These are phyloP conservation scores for Pisolithus orientalis DNA, from an alignment of 768 basidiomycete species.

Conservation along the genomic window DNA sequence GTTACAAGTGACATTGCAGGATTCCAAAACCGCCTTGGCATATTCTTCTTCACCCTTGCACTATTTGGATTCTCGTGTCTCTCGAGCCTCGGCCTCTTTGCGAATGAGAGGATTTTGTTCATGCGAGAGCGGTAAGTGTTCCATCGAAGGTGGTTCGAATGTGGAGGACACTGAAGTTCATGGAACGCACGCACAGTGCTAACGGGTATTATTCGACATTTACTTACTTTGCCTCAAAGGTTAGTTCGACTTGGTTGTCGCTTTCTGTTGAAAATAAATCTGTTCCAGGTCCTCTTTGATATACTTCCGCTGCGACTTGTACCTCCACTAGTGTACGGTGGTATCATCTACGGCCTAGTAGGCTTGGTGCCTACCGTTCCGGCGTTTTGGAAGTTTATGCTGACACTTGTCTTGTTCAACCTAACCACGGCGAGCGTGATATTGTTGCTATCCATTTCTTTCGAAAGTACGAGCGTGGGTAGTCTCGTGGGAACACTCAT, in stretches of 20 bases:
- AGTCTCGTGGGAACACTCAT: conserved; percentile 91
- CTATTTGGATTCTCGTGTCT: conserved; percentile 96
- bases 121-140: conserved; percentile 86
- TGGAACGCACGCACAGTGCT: conserved; percentile 43
- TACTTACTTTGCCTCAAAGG: conserved; percentile 96
- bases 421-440: conserved; percentile 91
- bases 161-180: background rate
- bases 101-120: conserved; percentile 92
- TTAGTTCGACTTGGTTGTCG: conserved; percentile 12
- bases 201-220: conserved; percentile 98
- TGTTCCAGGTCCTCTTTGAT: conserved; percentile 80
- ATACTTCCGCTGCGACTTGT: conserved; percentile 92
- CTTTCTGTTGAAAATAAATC: background rate
- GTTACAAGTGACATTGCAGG: conserved; percentile 92
- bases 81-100: conserved; percentile 89
- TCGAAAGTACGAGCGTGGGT: conserved; percentile 81
- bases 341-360: conserved; percentile 91
- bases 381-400: conserved; percentile 97
- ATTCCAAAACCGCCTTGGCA: conserved; percentile 91
- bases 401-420: conserved; percentile 94
- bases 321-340: conserved; percentile 91
- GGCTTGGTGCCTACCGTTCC: conserved; percentile 88
- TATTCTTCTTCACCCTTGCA: conserved; percentile 97
- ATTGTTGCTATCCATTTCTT: conserved; percentile 82
- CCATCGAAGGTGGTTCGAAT: background rate